Evolutionary conservation across 345 rosid species (phyloP).

Genomic region (Psidium friedrichsthalianum): DNA sequence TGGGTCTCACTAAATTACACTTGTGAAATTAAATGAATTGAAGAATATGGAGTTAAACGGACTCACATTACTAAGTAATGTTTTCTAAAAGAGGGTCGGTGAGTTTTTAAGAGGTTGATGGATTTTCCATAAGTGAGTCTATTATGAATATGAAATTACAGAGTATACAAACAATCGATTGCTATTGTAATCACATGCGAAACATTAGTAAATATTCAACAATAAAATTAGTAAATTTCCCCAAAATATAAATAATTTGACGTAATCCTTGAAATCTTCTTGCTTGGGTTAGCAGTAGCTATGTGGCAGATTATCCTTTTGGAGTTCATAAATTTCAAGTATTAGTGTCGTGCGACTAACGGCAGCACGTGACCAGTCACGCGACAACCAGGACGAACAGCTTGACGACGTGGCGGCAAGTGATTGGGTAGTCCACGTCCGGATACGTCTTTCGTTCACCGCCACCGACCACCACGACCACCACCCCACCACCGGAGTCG

Average conservation of each 20-base stretch:
- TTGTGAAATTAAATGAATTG: not conserved
- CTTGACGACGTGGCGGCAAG: not conserved
- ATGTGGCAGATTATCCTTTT: not conserved
- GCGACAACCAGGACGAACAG: not conserved
- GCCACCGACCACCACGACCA: not conserved
- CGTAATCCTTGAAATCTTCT: not conserved
- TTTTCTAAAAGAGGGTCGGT: not conserved
- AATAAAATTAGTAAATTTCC: not conserved
- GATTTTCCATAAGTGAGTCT: not conserved
- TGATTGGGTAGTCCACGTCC: not conserved
- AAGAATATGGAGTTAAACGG: not conserved
- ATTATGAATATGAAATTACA: not conserved
- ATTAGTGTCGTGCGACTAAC: fast-evolving
- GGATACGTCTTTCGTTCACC: not conserved
- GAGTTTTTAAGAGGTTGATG: not conserved
- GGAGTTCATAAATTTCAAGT: not conserved
- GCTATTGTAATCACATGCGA: not conserved
- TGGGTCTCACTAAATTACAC: not conserved
- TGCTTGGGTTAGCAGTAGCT: too few relatives aligned
- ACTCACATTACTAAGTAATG: not conserved
- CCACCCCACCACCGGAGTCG: not conserved
- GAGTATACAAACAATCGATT: not conserved
- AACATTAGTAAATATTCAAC: not conserved
- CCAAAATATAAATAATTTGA: not conserved
- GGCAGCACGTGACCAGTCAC: not conserved